Conservation (phyloP, 192 early-diverging fungal genomes). For the Backusella australiensis region DNA sequence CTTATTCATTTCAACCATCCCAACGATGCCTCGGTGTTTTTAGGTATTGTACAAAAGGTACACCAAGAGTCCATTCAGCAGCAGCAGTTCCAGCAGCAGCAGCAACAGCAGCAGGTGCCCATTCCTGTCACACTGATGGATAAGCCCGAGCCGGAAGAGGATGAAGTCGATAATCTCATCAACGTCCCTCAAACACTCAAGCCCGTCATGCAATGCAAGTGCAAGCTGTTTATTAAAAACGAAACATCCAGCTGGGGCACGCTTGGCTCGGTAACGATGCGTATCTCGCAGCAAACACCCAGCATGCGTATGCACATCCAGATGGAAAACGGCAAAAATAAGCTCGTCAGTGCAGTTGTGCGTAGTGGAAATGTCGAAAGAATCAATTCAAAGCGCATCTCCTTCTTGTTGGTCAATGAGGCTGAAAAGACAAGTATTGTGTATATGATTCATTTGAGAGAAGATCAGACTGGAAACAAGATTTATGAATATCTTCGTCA, state of each 20-base stretch:
- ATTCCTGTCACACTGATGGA: not conserved
- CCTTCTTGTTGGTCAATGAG: constrained; percentile 45
- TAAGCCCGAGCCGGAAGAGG: not conserved
- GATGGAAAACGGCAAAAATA: constrained; percentile 42
- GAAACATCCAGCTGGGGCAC: constrained; percentile 53
- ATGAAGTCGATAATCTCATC: not conserved
- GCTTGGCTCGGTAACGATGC: constrained; percentile 39
- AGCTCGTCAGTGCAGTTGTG: constrained; percentile 49
- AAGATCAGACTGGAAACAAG: constrained; percentile 46
- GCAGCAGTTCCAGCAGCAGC: constrained; percentile 28
- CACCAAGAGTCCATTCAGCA: constrained; percentile 29
- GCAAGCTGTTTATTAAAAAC: constrained; percentile 48
- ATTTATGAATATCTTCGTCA: constrained; percentile 45
- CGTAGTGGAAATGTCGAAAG: constrained; percentile 46
- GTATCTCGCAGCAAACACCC: constrained; percentile 50
- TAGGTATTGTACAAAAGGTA: constrained; percentile 36
- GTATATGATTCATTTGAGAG: constrained; percentile 58
- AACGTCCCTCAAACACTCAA: constrained; percentile 33
- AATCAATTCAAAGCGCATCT: constrained; percentile 43
- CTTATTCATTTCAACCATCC: constrained; percentile 38
- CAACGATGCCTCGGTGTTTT: constrained; percentile 38
- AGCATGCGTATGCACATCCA: constrained; percentile 48
- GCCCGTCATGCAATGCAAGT: constrained; percentile 41
- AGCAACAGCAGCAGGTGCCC: not conserved
- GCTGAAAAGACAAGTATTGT: constrained; percentile 45